These are phyloP conservation scores for Camellia lanceoleosa DNA, from an alignment of 148 eudicot genomes.

Conservation along the genomic window DNA sequence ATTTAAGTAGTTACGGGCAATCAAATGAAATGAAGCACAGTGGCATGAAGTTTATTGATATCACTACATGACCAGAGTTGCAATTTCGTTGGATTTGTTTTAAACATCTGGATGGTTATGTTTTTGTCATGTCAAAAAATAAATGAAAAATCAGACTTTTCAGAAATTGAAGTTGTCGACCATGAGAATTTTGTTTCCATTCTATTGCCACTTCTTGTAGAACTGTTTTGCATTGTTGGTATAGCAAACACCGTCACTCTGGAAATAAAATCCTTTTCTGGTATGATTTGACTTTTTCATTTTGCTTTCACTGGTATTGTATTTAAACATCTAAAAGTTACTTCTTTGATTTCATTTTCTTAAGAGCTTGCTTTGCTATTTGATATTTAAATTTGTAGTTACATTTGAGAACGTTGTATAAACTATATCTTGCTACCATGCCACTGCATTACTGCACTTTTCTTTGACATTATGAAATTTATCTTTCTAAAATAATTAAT, in stretches of 20 bases:
- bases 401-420: neutral
- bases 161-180: neutral
- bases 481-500: constrained; percentile 8
- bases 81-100: neutral
- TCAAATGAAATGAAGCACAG: neutral
- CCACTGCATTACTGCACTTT: neutral
- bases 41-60: neutral
- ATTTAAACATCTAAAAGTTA: neutral
- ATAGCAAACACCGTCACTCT: neutral
- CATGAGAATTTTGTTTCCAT: neutral
- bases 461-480: neutral
- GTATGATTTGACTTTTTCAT: neutral
- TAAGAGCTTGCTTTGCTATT: neutral
- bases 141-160: neutral
- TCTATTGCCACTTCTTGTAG: neutral
- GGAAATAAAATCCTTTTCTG: neutral
- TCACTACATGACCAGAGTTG: neutral
- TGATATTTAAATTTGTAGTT: neutral
- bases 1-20: neutral
- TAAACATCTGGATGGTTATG: neutral
- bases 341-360: neutral
- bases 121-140: neutral
- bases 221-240: neutral
- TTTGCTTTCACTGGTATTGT: neutral
- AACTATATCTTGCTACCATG: neutral